These are phyloP conservation scores for Colletotrichum liaoningense DNA, from an alignment of 2,329 filamentous ascomycete genomes.

Conservation along the genomic window DNA sequence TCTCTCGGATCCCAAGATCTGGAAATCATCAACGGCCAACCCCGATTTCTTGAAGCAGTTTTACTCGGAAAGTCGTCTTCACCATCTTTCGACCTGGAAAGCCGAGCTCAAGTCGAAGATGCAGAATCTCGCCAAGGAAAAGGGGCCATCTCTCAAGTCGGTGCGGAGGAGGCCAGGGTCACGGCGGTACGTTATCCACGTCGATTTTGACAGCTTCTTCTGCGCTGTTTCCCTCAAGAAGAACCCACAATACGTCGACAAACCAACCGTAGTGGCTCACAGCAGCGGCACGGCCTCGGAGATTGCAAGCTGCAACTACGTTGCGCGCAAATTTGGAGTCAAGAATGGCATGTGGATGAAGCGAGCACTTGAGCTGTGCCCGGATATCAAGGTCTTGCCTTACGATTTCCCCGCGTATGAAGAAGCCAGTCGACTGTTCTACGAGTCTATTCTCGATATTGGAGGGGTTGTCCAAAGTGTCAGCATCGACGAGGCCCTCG, in stretches of 20 bases:
- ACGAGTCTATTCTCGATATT: slow-evolving; percentile 82
- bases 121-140: slow-evolving; percentile 82
- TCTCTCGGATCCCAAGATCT: slow-evolving; percentile 84
- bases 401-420: slow-evolving; percentile 98
- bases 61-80: slow-evolving; percentile 93
- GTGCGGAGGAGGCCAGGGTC: slow-evolving; percentile 68
- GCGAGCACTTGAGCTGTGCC: slow-evolving; percentile 82
- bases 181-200: slow-evolving; percentile 88
- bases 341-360: slow-evolving; percentile 99
- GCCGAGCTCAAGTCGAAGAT: slow-evolving; percentile 91
- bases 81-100: slow-evolving; percentile 97
- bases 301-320: slow-evolving; percentile 98
- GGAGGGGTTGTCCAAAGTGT: slow-evolving; percentile 93
- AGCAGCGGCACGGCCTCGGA: slow-evolving; percentile 87
- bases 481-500: slow-evolving; percentile 92
- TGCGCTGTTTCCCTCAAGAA: slow-evolving; percentile 89
- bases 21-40: slow-evolving; percentile 91
- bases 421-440: slow-evolving; percentile 88
- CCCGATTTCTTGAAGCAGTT: slow-evolving; percentile 95
- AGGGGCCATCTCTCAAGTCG: slow-evolving; percentile 57
- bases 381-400: slow-evolving; percentile 87
- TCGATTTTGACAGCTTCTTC: slow-evolving; percentile 99
- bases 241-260: slow-evolving; percentile 78
- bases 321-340: slow-evolving; percentile 84
- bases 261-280: slow-evolving; percentile 90